These are phyloP conservation scores for Edaphochlamys debaryana DNA, from an alignment of 139 green algal genomes.

Conservation along the genomic window DNA sequence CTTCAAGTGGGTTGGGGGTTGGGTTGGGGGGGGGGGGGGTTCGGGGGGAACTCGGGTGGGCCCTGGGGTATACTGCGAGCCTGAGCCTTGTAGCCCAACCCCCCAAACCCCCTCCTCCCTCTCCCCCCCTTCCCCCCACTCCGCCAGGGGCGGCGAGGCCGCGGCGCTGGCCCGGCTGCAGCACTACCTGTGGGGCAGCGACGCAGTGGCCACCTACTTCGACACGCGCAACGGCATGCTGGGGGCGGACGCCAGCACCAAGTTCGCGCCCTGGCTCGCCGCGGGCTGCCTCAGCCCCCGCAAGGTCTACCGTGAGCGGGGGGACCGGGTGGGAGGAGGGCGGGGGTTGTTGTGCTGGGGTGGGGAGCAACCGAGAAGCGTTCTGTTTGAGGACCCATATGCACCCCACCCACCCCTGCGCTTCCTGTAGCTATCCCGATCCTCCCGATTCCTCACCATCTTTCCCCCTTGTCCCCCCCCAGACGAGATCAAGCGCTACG, in stretches of 20 bases:
- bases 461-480: too few species aligned
- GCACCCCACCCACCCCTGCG: too few species aligned
- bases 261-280: constrained; percentile 89
- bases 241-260: constrained; percentile 94
- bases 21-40: neutral
- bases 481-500: constrained; percentile 86
- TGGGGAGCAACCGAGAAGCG: too few species aligned
- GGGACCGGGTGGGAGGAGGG: neutral
- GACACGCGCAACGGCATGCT: constrained; percentile 94
- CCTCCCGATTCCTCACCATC: too few species aligned
- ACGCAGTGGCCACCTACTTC: constrained; percentile 77
- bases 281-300: constrained; percentile 82
- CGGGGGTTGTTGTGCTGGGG: neutral
- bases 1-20: constrained; percentile 79
- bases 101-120: too few species aligned
- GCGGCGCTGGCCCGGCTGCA: constrained; percentile 87
- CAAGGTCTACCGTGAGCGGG: constrained; percentile 29
- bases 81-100: too few species aligned
- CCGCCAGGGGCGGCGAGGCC: constrained; percentile 83
- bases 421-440: too few species aligned
- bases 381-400: too few species aligned
- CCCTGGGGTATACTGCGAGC: too few species aligned
- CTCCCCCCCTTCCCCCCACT: neutral
- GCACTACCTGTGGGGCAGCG: constrained; percentile 94
- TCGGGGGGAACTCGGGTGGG: too few species aligned